Percentiles rank a stretch among this genome's conserved stretches.
Conservation (phyloP, 2,329 filamentous ascomycete genomes). For the Botryosphaeria agaves region DNA sequence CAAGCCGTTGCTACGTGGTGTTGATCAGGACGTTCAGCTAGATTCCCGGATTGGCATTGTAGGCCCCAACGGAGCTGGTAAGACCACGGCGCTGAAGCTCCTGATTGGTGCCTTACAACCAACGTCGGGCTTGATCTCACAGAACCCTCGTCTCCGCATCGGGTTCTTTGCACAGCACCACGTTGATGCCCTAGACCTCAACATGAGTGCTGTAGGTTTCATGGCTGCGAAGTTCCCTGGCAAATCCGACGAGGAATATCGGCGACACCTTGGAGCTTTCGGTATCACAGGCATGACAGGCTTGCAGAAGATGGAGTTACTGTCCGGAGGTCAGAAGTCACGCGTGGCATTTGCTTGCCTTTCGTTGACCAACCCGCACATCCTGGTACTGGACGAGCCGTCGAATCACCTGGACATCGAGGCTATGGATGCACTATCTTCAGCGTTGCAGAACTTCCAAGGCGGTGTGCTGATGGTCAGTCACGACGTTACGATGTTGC, state of each 20-base stretch:
- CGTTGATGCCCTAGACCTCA: constrained; percentile 87
- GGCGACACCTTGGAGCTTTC: constrained; percentile 77
- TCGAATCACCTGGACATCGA: constrained; percentile 99
- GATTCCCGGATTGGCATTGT: constrained; percentile 98
- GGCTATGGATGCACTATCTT: constrained; percentile 88
- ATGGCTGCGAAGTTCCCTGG: constrained; percentile 89
- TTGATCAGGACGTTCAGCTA: constrained; percentile 92
- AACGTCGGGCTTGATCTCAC: constrained; percentile 65
- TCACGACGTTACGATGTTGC: constrained; percentile 97
- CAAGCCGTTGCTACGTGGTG: constrained; percentile 62
- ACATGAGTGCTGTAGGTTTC: constrained; percentile 77
- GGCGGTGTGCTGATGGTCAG: constrained; percentile 97
- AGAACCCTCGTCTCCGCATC: constrained; percentile 73
- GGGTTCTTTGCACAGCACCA: constrained; percentile 99
- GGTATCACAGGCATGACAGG: constrained; percentile 85
- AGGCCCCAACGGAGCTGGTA: constrained; percentile 97
- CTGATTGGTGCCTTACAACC: constrained; percentile 73
- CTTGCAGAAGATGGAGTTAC: constrained; percentile 81
- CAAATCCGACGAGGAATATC: constrained; percentile 89
- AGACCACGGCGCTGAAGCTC: constrained; percentile 96
- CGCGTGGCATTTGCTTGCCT: constrained; percentile 97
- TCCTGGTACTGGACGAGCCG: constrained; percentile 93
- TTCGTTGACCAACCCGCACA: constrained; percentile 85
- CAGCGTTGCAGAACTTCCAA: constrained; percentile 71
- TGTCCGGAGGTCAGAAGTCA: constrained; percentile 96